Evolutionary conservation across 2,329 filamentous ascomycete species (phyloP).

Genomic region (Aureobasidium sp.): DNA sequence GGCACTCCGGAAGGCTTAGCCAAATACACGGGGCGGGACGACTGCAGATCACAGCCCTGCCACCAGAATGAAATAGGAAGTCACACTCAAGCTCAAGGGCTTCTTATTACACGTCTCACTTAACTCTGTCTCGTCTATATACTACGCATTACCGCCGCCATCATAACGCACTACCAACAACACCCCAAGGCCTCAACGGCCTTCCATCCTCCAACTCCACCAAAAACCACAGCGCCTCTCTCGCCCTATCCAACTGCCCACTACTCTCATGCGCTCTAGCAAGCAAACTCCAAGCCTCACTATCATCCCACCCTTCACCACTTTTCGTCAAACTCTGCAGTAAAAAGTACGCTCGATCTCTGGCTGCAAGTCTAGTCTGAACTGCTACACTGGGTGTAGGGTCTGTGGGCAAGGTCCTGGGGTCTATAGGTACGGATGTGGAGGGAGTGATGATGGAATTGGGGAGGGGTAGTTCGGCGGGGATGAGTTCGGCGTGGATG

Average conservation of each 20-base stretch:
- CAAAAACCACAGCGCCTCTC: slow-evolving; percentile 97
- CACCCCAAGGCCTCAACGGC: slow-evolving; percentile 82
- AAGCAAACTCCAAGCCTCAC: slow-evolving; percentile 93
- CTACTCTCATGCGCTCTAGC: slow-evolving; percentile 90
- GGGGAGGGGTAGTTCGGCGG: slow-evolving; percentile 19
- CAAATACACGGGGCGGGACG: no score
- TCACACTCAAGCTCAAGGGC: no score
- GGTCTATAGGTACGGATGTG: slow-evolving; percentile 4
- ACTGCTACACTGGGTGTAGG: slow-evolving; percentile 64
- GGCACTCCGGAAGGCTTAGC: no score
- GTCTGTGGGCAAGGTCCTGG: neutral
- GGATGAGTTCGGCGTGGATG: slow-evolving; percentile 72
- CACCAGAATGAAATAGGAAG: no score
- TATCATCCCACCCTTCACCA: slow-evolving; percentile 86
- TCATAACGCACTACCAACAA: slow-evolving; percentile 45
- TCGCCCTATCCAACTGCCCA: slow-evolving; percentile 86
- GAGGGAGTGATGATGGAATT: slow-evolving; percentile 26
- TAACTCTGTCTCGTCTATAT: no score
- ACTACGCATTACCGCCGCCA: no score
- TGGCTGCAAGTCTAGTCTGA: slow-evolving; percentile 85
- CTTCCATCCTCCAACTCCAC: slow-evolving; percentile 92
- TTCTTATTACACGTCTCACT: no score
- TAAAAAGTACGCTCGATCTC: slow-evolving; percentile 89
- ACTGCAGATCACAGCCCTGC: no score
- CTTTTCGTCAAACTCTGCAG: slow-evolving; percentile 86